Conservation (phyloP, 2,329 filamentous ascomycete genomes). For the Colletotrichum sublineola region DNA sequence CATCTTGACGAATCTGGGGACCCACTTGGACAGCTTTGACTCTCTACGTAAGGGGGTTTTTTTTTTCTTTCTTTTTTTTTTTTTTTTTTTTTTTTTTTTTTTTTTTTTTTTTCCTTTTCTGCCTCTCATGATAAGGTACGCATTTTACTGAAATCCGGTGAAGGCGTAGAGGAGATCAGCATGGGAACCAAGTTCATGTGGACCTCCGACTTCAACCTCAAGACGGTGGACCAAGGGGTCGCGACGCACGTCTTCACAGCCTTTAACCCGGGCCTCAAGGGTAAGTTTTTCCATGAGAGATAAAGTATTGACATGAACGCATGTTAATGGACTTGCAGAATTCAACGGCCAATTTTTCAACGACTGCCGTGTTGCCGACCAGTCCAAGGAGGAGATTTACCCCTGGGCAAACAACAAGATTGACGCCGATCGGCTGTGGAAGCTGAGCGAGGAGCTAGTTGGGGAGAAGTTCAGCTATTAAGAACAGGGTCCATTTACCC, state of each 20-base stretch:
- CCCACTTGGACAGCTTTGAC: constrained; percentile 35
- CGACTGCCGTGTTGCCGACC: constrained; percentile 48
- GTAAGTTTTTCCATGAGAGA: not conserved
- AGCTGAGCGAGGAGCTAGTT: constrained; percentile 51
- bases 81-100: not conserved
- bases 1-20: constrained; percentile 43
- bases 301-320: not conserved
- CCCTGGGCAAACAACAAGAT: constrained; percentile 47
- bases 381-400: constrained; percentile 45
- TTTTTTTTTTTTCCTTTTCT: not conserved
- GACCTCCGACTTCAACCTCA: constrained; percentile 37
- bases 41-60: constrained; percentile 20
- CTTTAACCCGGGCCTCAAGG: constrained; percentile 46
- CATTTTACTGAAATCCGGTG: constrained; percentile 2
- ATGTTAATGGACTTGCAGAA: not conserved
- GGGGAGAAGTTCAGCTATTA: constrained; percentile 49
- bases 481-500: not conserved
- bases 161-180: constrained; percentile 46
- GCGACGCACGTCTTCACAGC: constrained; percentile 51
- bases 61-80: too few relatives aligned
- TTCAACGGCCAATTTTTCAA: constrained; percentile 48
- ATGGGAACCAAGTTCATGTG: constrained; percentile 44
- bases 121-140: accelerated
- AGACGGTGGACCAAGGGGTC: constrained; percentile 49
- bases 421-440: constrained; percentile 53